Percentiles rank a stretch among this genome's conserved stretches.
phyloP scores from a whole-genome alignment of 495 filamentous ascomycete genomes.

The Penicillium diatomitis region DNA sequence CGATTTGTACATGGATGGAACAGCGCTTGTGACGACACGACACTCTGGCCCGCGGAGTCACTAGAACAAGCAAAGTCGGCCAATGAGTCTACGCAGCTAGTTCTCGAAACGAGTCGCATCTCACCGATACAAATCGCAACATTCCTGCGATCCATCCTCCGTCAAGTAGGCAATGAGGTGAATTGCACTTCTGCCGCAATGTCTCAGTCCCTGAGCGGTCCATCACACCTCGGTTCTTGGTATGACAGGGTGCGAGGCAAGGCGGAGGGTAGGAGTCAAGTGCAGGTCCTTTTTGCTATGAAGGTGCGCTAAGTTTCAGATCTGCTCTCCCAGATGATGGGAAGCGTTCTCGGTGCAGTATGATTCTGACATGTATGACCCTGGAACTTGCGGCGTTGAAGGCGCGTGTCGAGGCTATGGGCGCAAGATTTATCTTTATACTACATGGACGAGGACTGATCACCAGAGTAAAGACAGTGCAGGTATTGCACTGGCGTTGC shows the following conservation, averaged over 20 bases:
- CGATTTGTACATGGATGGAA: neutral
- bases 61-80: neutral
- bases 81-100: neutral
- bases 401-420: conserved; percentile 22
- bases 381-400: conserved; percentile 29
- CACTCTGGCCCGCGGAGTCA: conserved; percentile 1
- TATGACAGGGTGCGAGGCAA: conserved; percentile 14
- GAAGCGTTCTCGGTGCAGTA: conserved; percentile 35
- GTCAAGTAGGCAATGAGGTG: too few species aligned
- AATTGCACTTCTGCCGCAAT: too few species aligned
- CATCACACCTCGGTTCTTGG: conserved; percentile 5
- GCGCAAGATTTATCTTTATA: conserved; percentile 23
- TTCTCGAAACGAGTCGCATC: neutral
- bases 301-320: conserved; percentile 31
- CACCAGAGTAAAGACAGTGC: too few species aligned
- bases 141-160: conserved; percentile 3
- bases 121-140: neutral
- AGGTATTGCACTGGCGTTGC: too few species aligned
- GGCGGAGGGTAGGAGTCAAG: neutral
- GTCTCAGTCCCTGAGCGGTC: neutral
- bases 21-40: conserved; percentile 3
- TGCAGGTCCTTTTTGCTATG: conserved; percentile 41
- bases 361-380: conserved; percentile 33
- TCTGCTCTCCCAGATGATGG: conserved; percentile 39
- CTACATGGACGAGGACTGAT: too few species aligned